These are phyloP conservation scores for Mortierella sp. DNA, from an alignment of 371 early-diverging fungal species.

Conservation along the genomic window DNA sequence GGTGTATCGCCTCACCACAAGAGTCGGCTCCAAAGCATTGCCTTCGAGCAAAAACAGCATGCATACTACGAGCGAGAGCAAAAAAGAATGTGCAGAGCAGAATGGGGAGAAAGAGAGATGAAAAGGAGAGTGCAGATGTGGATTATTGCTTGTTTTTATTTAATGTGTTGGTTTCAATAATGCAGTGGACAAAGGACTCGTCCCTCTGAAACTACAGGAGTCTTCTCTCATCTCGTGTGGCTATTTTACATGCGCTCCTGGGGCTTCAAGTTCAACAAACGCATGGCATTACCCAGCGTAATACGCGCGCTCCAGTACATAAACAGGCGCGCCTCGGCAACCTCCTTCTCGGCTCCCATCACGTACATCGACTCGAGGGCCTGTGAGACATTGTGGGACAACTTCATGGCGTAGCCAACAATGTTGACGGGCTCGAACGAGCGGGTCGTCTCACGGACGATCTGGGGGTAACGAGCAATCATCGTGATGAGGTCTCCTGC, in stretches of 20 bases:
- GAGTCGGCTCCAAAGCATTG: too few species aligned
- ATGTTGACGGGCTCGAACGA: conserved; percentile 94
- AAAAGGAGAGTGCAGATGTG: not conserved
- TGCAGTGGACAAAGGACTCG: not conserved
- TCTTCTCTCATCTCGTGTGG: conserved; percentile 6
- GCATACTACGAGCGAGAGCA: too few species aligned
- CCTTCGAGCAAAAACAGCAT: too few species aligned
- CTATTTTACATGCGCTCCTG: conserved; percentile 87
- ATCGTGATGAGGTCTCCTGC: conserved; percentile 84
- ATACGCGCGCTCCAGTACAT: conserved; percentile 82
- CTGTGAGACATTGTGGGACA: conserved; percentile 88
- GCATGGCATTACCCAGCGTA: conserved; percentile 85
- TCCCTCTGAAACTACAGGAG: not conserved
- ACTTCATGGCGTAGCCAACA: conserved; percentile 93
- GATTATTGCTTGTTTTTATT: not conserved
- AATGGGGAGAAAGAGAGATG: too few species aligned
- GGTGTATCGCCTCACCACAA: too few species aligned
- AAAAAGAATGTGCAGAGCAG: too few species aligned
- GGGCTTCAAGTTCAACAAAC: conserved; percentile 85
- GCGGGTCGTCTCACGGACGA: conserved; percentile 74
- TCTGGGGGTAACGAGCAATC: conserved; percentile 93
- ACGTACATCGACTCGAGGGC: conserved; percentile 92
- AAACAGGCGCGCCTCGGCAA: conserved; percentile 88
- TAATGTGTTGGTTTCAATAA: not conserved
- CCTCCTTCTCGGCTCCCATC: conserved; percentile 78